These are phyloP conservation scores for Danielia oregonensis DNA, from an alignment of 805 yeast genomes.

Conservation along the genomic window DNA sequence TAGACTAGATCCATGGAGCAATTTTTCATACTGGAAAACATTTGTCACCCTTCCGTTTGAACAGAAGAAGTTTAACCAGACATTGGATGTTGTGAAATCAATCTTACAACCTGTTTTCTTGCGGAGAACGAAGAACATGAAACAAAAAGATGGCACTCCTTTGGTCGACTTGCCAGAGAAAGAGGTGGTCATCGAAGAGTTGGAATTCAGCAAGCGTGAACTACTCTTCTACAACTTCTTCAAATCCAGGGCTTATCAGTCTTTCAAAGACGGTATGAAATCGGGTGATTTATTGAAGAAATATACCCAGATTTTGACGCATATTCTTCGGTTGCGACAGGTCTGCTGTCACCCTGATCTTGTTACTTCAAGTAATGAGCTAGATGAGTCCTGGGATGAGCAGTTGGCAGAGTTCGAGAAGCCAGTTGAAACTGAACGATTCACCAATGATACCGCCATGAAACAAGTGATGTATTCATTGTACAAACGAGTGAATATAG, in stretches of 20 bases:
- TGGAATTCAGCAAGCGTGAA: constrained; percentile 67
- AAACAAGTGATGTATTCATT: constrained; percentile 24
- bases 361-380: constrained; percentile 48
- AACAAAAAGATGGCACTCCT: constrained; percentile 64
- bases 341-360: constrained; percentile 81
- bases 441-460: constrained; percentile 19
- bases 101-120: constrained; percentile 78
- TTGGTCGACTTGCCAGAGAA: constrained; percentile 76
- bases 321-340: constrained; percentile 79
- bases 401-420: constrained; percentile 14
- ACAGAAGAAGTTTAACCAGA: constrained; percentile 61
- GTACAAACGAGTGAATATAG: constrained; percentile 28
- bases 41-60: constrained; percentile 84
- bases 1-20: constrained; percentile 85
- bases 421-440: constrained; percentile 13
- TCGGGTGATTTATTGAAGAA: constrained; percentile 67
- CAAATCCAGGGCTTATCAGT: constrained; percentile 58
- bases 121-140: constrained; percentile 85
- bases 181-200: constrained; percentile 62
- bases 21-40: constrained; percentile 80
- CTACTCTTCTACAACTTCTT: constrained; percentile 63
- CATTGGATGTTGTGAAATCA: constrained; percentile 80
- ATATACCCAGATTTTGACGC: constrained; percentile 78
- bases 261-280: constrained; percentile 56
- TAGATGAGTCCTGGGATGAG: constrained; percentile 45